phyloP scores from a whole-genome alignment of 805 yeast genomes.

The Metschnikowia anglica region DNA sequence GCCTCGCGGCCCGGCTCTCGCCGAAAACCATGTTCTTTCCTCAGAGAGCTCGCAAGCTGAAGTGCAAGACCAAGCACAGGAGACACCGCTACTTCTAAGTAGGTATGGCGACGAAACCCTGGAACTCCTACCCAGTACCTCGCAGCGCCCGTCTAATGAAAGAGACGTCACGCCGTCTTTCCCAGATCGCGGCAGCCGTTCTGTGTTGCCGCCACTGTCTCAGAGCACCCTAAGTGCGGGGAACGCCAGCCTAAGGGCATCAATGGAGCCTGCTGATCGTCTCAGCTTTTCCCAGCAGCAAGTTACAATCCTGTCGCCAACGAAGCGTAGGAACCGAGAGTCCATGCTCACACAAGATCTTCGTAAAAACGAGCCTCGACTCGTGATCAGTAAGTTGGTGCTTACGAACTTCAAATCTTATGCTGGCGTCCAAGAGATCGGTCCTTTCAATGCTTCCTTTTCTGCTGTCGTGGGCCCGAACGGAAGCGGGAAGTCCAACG shows the following conservation, averaged over 20 bases:
- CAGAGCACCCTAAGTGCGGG: background rate
- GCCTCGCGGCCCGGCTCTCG: conserved; percentile 1
- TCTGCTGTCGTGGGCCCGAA: conserved; percentile 98
- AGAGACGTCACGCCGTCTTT: conserved; percentile 1
- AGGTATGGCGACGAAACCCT: too few species aligned
- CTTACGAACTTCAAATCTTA: conserved; percentile 90
- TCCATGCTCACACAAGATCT: conserved; percentile 13
- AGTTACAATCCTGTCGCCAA: conserved; percentile 26
- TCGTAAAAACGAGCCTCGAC: conserved; percentile 45
- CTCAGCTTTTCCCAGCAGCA: conserved; percentile 30
- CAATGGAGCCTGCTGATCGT: conserved; percentile 10
- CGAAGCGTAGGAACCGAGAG: conserved; percentile 26
- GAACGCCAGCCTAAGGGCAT: background rate
- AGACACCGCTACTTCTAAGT: too few species aligned
- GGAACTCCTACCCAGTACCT: background rate
- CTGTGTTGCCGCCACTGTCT: background rate
- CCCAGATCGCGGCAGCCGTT: background rate
- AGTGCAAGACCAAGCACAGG: background rate
- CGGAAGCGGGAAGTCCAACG: conserved; percentile 97
- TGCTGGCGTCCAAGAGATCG: conserved; percentile 89
- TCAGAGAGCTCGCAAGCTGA: background rate
- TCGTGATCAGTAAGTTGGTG: conserved; percentile 73
- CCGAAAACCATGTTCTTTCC: too few species aligned
- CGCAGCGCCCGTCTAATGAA: background rate
- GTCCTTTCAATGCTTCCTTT: conserved; percentile 91